Evolutionary conservation across 2,329 filamentous ascomycete species (phyloP).

Genomic region (Ampelomyces quisqualis): DNA sequence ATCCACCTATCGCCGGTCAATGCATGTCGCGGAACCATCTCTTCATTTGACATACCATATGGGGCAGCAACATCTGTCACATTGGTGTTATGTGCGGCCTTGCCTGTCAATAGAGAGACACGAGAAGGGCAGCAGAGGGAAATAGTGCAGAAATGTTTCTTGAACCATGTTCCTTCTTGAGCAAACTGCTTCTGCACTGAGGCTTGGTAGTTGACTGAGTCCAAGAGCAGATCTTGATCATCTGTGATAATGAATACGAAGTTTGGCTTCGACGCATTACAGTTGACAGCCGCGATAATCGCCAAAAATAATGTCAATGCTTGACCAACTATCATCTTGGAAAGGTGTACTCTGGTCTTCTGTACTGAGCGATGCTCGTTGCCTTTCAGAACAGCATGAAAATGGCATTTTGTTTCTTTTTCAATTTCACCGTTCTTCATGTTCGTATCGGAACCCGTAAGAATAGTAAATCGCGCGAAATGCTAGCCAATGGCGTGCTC

Average conservation of each 20-base stretch:
- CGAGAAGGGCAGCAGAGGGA: slow-evolving; percentile 68
- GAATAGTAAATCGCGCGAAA: neutral
- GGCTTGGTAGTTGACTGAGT: slow-evolving; percentile 63
- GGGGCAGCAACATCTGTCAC: slow-evolving; percentile 61
- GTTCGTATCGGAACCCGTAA: neutral
- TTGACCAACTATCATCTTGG: slow-evolving; percentile 10
- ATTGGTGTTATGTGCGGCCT: slow-evolving; percentile 69
- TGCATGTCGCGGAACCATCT: slow-evolving; percentile 1
- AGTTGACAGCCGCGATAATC: slow-evolving; percentile 4
- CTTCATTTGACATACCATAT: slow-evolving; percentile 46
- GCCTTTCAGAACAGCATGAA: neutral
- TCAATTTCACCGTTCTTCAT: neutral
- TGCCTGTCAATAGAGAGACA: slow-evolving; percentile 65
- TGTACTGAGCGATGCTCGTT: too few relatives aligned
- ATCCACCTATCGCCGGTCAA: slow-evolving; percentile 49
- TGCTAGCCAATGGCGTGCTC: slow-evolving; percentile 1
- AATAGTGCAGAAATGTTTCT: slow-evolving; percentile 66
- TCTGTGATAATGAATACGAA: slow-evolving; percentile 69
- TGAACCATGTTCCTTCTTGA: slow-evolving; percentile 60
- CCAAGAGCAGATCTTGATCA: slow-evolving; percentile 64
- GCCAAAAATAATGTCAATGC: slow-evolving; percentile 8
- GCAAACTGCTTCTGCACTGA: slow-evolving; percentile 57
- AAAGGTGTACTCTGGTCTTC: neutral
- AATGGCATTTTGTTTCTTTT: neutral
- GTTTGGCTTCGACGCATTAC: slow-evolving; percentile 45